Conservation (phyloP, 768 basidiomycete species). For the Rhizopogon vinicolor region DNA sequence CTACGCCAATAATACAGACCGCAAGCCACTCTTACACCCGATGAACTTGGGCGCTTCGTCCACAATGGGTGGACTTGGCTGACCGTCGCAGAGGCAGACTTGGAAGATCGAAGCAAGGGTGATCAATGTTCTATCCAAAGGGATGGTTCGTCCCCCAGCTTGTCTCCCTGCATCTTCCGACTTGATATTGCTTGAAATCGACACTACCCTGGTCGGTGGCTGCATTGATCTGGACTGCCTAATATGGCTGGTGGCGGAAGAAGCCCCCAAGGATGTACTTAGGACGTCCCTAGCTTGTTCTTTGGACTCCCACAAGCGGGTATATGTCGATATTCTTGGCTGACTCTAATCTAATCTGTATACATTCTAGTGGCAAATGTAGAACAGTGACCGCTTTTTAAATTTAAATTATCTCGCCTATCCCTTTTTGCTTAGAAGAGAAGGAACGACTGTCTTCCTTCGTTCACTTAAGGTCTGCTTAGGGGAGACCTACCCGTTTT, state of each 20-base stretch:
- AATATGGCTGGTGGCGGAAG: constrained; percentile 30
- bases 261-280: constrained; percentile 31
- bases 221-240: constrained; percentile 24
- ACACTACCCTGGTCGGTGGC: constrained; percentile 28
- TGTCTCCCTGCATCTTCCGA: constrained; percentile 14
- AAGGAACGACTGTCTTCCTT: too few relatives aligned
- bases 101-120: too few relatives aligned
- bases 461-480: too few relatives aligned
- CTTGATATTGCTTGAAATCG: constrained; percentile 24
- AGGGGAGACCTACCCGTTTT: neutral
- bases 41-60: neutral
- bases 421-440: neutral
- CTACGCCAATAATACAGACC: neutral
- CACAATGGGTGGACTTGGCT: neutral
- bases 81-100: neutral
- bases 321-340: neutral
- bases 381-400: neutral
- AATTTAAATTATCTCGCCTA: neutral
- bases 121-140: too few relatives aligned
- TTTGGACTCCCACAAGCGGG: neutral
- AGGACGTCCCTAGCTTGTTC: constrained; percentile 6
- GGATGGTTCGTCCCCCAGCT: constrained; percentile 31
- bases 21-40: neutral
- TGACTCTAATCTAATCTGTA: neutral
- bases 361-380: neutral